Base-by-base conservation (phyloP, 371 early-diverging fungal genomes). In the Lichtheimia ramosa region DNA sequence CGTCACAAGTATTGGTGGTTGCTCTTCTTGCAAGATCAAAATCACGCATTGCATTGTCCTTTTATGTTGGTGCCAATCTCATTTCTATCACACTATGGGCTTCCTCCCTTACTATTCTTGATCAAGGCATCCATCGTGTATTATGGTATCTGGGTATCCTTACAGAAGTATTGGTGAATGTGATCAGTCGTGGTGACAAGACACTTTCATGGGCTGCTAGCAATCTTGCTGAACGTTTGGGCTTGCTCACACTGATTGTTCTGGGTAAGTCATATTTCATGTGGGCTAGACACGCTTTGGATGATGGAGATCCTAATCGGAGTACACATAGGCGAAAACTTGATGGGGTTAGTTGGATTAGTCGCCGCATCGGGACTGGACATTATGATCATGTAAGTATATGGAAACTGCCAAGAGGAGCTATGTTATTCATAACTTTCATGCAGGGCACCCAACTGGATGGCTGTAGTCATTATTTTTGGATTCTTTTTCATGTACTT, bases 141-240 rank as follows among this genome's bases (percentile, higher is more conserved):
- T 68, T 85, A 54, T 85, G 85, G 85, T 83, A 72, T 40, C 5
- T 72, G 1, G 79, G 79, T 12, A 73, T 85, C n/a, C 24, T 74
- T 1, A 67, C 67, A 39, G 85, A 85, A 54, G 66, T 83, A 3
- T 56, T 72, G 6, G 83, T 83, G 5, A 75, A 82, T 24, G 55
- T 82, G 12, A 69, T 80, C 49, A 76, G 83, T 39, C 71, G 80
- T 6, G 67, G 74, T 15, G 71, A 82, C 28, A 79, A 77, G 23
- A 68, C 75, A 0, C 69, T 85, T 3, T 82, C 85, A 3, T 83
- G 82, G 81, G 85, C 85, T 20, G 85, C 83, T 3, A 83, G 85
- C 56, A 81, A 85, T 62, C 53, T 85, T 25, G 83, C 85, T 12
- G 85, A 85, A 43, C 72, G 85, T 7, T 65, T 85, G 10, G 85